phyloP scores from a whole-genome alignment of 768 basidiomycete species.

The Sarcomyxa edulis region DNA sequence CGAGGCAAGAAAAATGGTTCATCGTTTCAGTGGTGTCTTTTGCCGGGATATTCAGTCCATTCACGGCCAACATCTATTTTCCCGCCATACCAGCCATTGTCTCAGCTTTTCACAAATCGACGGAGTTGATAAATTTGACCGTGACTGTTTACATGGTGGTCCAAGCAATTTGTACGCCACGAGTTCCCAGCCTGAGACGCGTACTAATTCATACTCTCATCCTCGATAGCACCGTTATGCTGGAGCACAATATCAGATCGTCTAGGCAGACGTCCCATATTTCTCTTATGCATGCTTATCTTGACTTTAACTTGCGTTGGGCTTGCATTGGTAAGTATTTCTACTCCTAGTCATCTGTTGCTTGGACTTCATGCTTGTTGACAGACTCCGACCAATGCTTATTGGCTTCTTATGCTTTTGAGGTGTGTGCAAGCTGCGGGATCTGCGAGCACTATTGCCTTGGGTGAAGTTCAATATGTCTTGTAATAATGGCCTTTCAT shows the following conservation, averaged over 20 bases:
- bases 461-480: conserved; percentile 37
- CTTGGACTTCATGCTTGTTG: too few species aligned
- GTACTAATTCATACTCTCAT: background rate
- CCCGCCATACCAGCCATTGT: conserved; percentile 73
- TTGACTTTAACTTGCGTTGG: conserved; percentile 64
- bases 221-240: conserved; percentile 48
- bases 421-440: conserved; percentile 77
- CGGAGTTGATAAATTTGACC: conserved; percentile 73
- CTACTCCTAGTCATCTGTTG: too few species aligned
- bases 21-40: conserved; percentile 55
- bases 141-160: conserved; percentile 74
- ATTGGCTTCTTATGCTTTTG: conserved; percentile 78
- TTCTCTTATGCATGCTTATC: conserved; percentile 57
- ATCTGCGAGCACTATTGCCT: conserved; percentile 72
- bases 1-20: conserved; percentile 57
- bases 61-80: conserved; percentile 75
- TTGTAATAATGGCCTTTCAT: background rate
- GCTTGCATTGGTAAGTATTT: conserved; percentile 41
- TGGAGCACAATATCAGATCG: conserved; percentile 72
- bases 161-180: conserved; percentile 51
- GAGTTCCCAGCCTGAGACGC: conserved; percentile 1
- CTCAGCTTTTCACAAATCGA: conserved; percentile 54
- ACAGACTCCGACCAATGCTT: conserved; percentile 50
- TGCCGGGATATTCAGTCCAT: conserved; percentile 63
- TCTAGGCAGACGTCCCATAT: conserved; percentile 58